Evolutionary conservation across 2,329 filamentous ascomycete genomes (phyloP), one percentile per base, ranked within the genome.

Genomic region (Mycosphaerella sp.): DNA sequence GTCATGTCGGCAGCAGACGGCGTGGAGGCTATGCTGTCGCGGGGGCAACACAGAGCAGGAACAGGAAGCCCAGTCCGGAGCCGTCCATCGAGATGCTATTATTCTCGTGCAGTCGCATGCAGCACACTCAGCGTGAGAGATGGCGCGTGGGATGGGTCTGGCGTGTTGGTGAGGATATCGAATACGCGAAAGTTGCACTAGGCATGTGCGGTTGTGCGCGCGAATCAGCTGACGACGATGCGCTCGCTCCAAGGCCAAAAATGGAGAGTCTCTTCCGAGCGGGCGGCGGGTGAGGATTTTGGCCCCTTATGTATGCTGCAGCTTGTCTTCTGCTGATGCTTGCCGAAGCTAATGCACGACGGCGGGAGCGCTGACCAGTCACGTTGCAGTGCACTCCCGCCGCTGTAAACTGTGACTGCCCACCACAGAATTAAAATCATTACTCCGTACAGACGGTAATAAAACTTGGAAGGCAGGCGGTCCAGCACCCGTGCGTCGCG

Each of bases 61-160:
- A 28, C n/a, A 37, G 28, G 14, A 44, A 16, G 9, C 32, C 13
- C 17, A 50, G 9, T 16, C n/a, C 32, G 25, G 25, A 40, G 40
- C 17, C 41, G 18, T 39, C 47, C 47, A 50, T 50, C 40, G 41
- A 50, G 47, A 39, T 49, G 47, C 47, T 43, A 43, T n/a, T n/a
- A n/a, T n/a, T n/a, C n/a, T n/a, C n/a, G 25, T 25, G 43, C 43
- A 28, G 14, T 30, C 13, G 41, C 41, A 14, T 14, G n/a, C 8
- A n/a, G 25, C 28, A 30, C n/a, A n/a, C n/a, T 6, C 17, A 28
- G 36, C 12, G 17, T 43, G 30, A 16, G 36, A 9, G 13, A 25
- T n/a, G n/a, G 35, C 17, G 45, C 14, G 36, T 17, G 14, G 41
- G 27, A 14, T 21, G 21, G 4, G 21, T 21, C 4, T 21, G 4